These are phyloP conservation scores for Botrytis pseudocinerea DNA, from an alignment of 2,329 filamentous ascomycete genomes.

Conservation along the genomic window DNA sequence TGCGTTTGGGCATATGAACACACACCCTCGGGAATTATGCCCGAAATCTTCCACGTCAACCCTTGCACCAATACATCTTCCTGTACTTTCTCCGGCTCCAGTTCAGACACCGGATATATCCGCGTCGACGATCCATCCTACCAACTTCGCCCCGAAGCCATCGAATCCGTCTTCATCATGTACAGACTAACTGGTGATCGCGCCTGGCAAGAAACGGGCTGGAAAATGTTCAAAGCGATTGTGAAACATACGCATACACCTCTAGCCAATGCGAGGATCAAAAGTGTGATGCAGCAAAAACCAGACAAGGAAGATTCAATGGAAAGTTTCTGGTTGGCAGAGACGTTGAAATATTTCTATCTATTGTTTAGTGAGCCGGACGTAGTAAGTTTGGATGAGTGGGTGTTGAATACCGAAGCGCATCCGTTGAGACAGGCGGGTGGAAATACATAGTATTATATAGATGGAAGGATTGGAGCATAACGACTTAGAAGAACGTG, in stretches of 20 bases:
- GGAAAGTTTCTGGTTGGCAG: constrained; percentile 62
- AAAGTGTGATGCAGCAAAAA: constrained; percentile 41
- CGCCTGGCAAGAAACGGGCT: constrained; percentile 45
- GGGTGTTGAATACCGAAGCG: constrained; percentile 46
- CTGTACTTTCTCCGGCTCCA: constrained; percentile 30
- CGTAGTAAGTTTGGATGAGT: constrained; percentile 60
- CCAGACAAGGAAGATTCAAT: constrained; percentile 49
- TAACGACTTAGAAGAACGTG: neutral
- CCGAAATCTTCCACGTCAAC: constrained; percentile 51
- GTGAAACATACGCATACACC: constrained; percentile 45
- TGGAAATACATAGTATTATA: neutral
- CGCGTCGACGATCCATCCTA: constrained; percentile 41
- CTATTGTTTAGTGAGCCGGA: constrained; percentile 50
- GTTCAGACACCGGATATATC: constrained; percentile 4
- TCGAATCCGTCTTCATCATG: constrained; percentile 68
- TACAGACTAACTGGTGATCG: constrained; percentile 32
- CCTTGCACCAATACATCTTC: constrained; percentile 23
- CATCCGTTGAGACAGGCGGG: constrained; percentile 30
- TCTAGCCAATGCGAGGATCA: constrained; percentile 45
- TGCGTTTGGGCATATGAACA: constrained; percentile 61
- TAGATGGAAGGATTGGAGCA: neutral
- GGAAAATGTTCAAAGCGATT: constrained; percentile 50
- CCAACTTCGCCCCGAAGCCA: constrained; percentile 61
- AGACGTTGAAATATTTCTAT: constrained; percentile 64
- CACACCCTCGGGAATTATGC: constrained; percentile 60